These are phyloP conservation scores for Luzula sylvatica DNA, from an alignment of 176 grass and related monocot genomes.

Conservation along the genomic window DNA sequence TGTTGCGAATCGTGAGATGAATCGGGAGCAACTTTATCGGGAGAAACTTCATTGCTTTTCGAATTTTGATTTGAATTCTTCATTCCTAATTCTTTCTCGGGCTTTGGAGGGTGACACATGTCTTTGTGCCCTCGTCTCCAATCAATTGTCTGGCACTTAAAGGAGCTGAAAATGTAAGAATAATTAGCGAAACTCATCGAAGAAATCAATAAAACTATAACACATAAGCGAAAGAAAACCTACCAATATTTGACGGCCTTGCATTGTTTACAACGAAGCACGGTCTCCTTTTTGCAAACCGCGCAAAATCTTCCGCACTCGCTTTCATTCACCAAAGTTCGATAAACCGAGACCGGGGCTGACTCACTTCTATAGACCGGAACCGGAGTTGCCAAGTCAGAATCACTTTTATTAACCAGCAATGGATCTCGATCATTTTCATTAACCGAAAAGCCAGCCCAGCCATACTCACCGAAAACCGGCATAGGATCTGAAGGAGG, in stretches of 20 bases:
- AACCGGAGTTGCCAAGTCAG: no score
- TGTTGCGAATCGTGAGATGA: no score
- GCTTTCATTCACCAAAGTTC: no score
- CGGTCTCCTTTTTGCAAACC: slow-evolving; percentile 43
- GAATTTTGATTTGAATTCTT: slow-evolving; percentile 14
- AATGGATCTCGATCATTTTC: no score
- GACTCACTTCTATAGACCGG: no score
- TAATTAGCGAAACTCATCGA: not conserved
- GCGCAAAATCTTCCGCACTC: slow-evolving; percentile 20
- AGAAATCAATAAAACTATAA: slow-evolving; percentile 26
- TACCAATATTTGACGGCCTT: slow-evolving; percentile 87
- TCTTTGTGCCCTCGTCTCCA: slow-evolving; percentile 92
- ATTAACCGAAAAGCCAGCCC: no score
- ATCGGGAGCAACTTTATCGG: not conserved
- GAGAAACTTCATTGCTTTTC: slow-evolving; percentile 14
- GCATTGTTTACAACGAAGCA: slow-evolving; percentile 56
- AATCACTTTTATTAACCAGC: no score
- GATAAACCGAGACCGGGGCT: no score
- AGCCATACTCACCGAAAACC: no score
- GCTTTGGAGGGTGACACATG: slow-evolving; percentile 42
- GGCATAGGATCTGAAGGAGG: no score
- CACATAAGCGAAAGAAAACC: slow-evolving; percentile 8
- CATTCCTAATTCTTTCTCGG: not conserved
- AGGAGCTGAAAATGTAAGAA: slow-evolving; percentile 37
- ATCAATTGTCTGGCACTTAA: slow-evolving; percentile 77